A percentile compares a stretch with the other conserved stretches of the same genome.
Conservation (phyloP, 148 eudicot species). For the Hydrangea macrophylla region DNA sequence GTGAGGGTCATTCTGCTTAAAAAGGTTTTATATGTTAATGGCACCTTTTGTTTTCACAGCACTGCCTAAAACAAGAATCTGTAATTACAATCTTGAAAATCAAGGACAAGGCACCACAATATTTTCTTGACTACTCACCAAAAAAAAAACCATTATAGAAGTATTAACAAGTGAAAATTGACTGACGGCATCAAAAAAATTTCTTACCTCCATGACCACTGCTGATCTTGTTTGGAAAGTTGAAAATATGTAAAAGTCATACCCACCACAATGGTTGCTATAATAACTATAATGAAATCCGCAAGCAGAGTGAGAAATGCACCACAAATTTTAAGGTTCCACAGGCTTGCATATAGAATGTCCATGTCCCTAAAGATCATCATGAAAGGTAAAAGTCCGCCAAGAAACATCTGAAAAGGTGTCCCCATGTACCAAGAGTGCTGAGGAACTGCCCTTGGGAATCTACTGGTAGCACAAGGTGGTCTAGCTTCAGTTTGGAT, state of each 20-base stretch:
- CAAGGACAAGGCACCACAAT: no score
- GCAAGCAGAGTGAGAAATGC: not conserved
- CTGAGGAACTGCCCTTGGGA: not conserved
- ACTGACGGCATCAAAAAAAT: no score
- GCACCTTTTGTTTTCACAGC: no score
- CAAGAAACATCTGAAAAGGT: not conserved
- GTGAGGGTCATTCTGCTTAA: no score
- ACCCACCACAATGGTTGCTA: not conserved
- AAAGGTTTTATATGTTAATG: no score
- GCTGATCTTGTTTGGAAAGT: not conserved
- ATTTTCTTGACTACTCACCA: no score
- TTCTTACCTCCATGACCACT: not conserved
- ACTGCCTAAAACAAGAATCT: no score
- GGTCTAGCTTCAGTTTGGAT: not conserved
- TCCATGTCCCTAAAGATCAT: not conserved
- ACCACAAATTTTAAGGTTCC: not conserved
- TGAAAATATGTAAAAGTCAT: not conserved
- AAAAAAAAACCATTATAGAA: no score
- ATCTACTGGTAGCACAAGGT: constrained; percentile 1
- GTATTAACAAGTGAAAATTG: no score
- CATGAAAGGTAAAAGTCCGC: not conserved
- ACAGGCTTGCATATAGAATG: not conserved
- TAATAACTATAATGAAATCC: not conserved
- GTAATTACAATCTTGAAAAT: no score
- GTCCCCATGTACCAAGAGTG: not conserved